Percentiles rank a stretch among this genome's conserved stretches.
Evolutionary conservation across 2,329 filamentous ascomycete genomes (phyloP).

Genomic region (Dryadomyces sulphureus): DNA sequence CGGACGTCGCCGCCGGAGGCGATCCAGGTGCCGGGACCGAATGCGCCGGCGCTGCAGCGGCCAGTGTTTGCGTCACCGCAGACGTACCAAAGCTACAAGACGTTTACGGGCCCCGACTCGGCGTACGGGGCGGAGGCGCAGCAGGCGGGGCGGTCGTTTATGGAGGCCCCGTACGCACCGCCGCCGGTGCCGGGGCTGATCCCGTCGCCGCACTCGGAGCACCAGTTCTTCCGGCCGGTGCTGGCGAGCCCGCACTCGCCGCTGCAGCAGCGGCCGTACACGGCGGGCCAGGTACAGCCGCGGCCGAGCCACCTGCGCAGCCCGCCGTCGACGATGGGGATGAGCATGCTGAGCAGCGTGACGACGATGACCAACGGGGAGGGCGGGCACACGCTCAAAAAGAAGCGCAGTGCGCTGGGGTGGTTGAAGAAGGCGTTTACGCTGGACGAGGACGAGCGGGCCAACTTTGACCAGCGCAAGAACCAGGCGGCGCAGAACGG

Average conservation of each 20-base stretch:
- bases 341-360: conserved; percentile 43
- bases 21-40: conserved; percentile 35
- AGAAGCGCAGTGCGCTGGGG: conserved; percentile 52
- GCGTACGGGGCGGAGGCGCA: conserved; percentile 34
- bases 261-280: conserved; percentile 44
- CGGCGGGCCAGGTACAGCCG: conserved; percentile 25
- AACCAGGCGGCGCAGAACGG: conserved; percentile 27
- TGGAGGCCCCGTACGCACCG: conserved; percentile 7
- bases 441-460: conserved; percentile 47
- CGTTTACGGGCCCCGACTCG: conserved; percentile 24
- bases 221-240: conserved; percentile 46
- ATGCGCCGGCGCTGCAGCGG: conserved; percentile 20
- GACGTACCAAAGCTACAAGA: conserved; percentile 16
- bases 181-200: conserved; percentile 23
- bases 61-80: conserved; percentile 15
- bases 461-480: conserved; percentile 41
- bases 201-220: conserved; percentile 35
- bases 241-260: conserved; percentile 49
- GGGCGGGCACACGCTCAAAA: conserved; percentile 33
- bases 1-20: conserved; percentile 35
- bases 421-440: conserved; percentile 56
- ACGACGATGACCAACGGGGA: conserved; percentile 29
- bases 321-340: conserved; percentile 37
- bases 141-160: conserved; percentile 14
- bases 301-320: conserved; percentile 27